Base-by-base conservation (phyloP, 2,329 filamentous ascomycete genomes). In the Botrytis fabae region DNA sequence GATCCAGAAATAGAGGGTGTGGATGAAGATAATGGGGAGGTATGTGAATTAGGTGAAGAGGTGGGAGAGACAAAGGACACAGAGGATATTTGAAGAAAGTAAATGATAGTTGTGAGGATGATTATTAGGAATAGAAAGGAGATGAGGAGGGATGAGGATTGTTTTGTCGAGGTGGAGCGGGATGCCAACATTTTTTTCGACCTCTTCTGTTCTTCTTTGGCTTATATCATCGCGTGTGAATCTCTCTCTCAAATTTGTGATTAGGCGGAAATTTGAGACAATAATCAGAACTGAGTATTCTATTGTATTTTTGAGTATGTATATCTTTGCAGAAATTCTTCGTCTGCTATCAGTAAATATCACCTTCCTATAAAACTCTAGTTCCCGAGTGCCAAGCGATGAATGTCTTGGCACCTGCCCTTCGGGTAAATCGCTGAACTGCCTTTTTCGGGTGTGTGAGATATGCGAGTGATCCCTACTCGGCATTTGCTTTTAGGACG, bases 341-440 rank as follows among this genome's bases (percentile, higher is more conserved):
- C 22, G 25, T 62, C 38, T 35, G 25, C 22, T 62, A 42, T 40
- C 38, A n/a, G 59, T 61, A 61, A 7, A 16, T 66, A 3, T 14
- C 8, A 66, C 63, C 63, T 66, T 51, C 63, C 63, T 66, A 66
- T 66, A 20, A n/a, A n/a, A 20, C 22, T 25, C 63, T 66, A 66
- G 63, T 32, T 32, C 32, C 22, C 12, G 2, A 22, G 16, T 10
- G 44, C 63, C 63, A 66, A 66, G 63, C 35, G 32, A 66, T 40
- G 46, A 3, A 40, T 8, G 44, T 6, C 44, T 38, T 66, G 63
- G 63, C 63, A 66, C 22, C 63, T 66, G 44, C 46, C 32, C 22
- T 66, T 66, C 48, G 12, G 63, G 28, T 62, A 51, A 51, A n/a
- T 38, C 14, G 42, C 25, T 38, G 20, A 35, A 35, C 28, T 65